Evolutionary conservation across 2,329 filamentous ascomycete species (phyloP), one percentile per base, ranked within the genome.

Genomic region (Diplocarpon mali): DNA sequence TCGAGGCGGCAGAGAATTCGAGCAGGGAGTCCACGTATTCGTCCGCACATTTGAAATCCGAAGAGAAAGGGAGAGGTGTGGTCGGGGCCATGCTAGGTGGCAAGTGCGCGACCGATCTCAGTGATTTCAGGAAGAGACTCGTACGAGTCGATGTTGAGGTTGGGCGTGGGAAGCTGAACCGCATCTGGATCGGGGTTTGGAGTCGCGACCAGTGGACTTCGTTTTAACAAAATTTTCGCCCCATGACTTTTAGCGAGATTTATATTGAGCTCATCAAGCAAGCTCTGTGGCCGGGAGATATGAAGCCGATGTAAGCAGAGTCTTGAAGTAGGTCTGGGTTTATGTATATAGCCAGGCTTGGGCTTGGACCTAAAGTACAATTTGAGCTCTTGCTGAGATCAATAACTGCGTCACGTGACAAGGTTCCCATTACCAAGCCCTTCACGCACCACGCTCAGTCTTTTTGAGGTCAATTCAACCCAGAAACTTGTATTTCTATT

Each of bases 11-110:
- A 1, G 80, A 76, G 57, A 96, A 95, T 15, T 77, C 62, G 20
- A 96, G 71, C 11, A 96, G 75, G 14, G 79, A 80, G 20, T 85
- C 71, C 39, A 95, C 75, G 63, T 95, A 98, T 42, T 79, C 74
- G 38, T 95, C 85, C 5, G 78, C 67, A 36, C 76, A 77, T 31
- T 69, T 61, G 69, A 90, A 95, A 56, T 57, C 56, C 4, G 46
- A 32, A 1, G 53, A 48, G 35, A 49, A 57, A 3, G 59, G 59
- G 34, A 61, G 49, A 2, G 56, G 52, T 24, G 44, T 55, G 31
- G 49, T 12, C 10, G 59, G 57, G 17, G 56, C 48, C 59, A 61
- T 61, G n/a, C 9, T 38, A 27, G 24, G 5, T 16, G 27, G 15
- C n/a, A 14, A n/a, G 6, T 8, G 15, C 32, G 40, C 36, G 20